Percentiles rank a stretch among this genome's conserved stretches.
These are phyloP conservation scores for Auricularia heimuer DNA, from an alignment of 768 basidiomycete species.

Conservation along the genomic window DNA sequence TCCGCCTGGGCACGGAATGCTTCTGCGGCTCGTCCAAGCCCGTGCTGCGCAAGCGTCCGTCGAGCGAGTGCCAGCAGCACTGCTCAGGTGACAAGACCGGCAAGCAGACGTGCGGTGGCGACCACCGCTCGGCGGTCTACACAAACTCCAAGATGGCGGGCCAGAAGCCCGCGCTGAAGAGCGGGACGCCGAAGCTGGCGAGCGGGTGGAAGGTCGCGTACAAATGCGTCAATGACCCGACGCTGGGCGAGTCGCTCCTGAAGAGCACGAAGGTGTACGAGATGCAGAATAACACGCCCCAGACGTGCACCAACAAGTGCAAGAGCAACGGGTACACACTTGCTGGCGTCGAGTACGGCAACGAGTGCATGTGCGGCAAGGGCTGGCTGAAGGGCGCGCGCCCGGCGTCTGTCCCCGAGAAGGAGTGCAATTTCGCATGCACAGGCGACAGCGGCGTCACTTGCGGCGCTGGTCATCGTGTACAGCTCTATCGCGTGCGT, in stretches of 20 bases:
- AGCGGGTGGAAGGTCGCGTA: conserved; percentile 1
- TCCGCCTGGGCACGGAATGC: neutral
- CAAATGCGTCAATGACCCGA: neutral
- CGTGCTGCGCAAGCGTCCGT: neutral
- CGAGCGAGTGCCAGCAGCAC: neutral
- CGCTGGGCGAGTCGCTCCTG: neutral
- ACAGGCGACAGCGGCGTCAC: neutral
- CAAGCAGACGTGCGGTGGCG: neutral
- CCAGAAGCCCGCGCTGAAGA: neutral
- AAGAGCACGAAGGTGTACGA: conserved; percentile 1
- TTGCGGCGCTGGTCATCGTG: neutral
- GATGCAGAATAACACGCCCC: neutral
- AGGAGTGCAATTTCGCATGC: neutral
- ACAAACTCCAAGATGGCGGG: neutral
- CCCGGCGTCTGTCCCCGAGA: neutral
- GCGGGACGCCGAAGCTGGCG: neutral
- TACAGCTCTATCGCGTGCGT: neutral
- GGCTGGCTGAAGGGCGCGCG: neutral
- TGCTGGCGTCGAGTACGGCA: neutral
- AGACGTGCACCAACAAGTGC: neutral
- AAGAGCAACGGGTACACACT: neutral
- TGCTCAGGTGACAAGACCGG: neutral
- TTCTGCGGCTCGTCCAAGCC: neutral
- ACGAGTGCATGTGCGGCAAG: neutral
- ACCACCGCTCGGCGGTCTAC: neutral